phyloP scores from a whole-genome alignment of 2,329 filamentous ascomycete genomes.

The Harringtonia lauricola region DNA sequence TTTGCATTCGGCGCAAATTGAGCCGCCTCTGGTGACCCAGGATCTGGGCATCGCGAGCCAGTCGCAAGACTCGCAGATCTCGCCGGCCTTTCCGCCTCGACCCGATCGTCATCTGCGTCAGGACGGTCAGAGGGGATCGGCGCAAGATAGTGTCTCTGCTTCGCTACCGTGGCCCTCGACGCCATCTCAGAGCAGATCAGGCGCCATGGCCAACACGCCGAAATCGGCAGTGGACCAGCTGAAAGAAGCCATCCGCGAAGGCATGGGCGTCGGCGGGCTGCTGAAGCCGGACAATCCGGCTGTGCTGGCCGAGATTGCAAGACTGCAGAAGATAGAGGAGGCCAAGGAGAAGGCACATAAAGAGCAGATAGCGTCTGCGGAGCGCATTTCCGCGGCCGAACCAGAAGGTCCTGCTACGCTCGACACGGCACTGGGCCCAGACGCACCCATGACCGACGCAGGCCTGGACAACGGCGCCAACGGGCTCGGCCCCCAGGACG shows the following conservation, averaged over 20 bases:
- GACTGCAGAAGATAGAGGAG: too few species aligned
- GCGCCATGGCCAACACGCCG: background rate
- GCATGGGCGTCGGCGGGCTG: background rate
- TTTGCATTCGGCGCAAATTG: background rate
- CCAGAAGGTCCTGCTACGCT: background rate
- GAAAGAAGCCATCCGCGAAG: background rate
- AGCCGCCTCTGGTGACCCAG: background rate
- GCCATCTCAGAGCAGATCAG: too few species aligned
- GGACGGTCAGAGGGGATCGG: too few species aligned
- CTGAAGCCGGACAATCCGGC: background rate
- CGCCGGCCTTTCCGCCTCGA: background rate
- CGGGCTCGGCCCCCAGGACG: background rate
- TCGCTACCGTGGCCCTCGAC: too few species aligned
- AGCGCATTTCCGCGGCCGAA: background rate
- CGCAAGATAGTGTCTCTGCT: too few species aligned
- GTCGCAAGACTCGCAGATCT: background rate
- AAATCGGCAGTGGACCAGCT: background rate
- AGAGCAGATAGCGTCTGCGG: too few species aligned
- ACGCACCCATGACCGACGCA: background rate
- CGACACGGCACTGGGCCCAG: background rate
- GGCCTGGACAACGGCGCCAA: background rate
- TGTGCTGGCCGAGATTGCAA: too few species aligned
- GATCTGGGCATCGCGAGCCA: background rate
- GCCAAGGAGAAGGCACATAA: too few species aligned
- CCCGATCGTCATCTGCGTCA: too few species aligned